Evolutionary conservation across 1,139 yeast genomes (phyloP), one percentile per base, ranked within the genome.

Genomic region (Yamadazyma conglobata): DNA sequence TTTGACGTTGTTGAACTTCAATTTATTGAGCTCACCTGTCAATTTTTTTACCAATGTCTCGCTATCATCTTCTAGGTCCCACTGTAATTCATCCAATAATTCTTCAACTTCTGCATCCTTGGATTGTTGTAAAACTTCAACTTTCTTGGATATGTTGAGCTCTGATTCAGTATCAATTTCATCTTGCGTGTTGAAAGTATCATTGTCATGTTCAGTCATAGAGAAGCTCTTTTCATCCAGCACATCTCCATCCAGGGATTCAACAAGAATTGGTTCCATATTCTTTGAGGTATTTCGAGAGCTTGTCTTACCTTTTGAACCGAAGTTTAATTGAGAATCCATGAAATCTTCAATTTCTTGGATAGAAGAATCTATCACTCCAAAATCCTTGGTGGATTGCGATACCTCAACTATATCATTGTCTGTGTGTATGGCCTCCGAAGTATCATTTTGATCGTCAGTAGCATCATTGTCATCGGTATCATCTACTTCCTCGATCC

Each of bases 21-120:
- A 54, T 15, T 51, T 47, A 30, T 59, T 57, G 37, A 67, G 50
- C 39, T 79, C 82, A 25, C 64, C 67, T 17, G 69, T 56, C 28
- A 89, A 64, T 43, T 75, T 78, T 28, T 63, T 65, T 22, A 82
- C 67, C 19, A 88, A 53, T 0, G 69, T 59, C 14, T 64, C 70
- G 5, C 82, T 68, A 42, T 77, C 81, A 47, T 84, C 93, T 11
- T 70, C 59, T 1, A 79, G 67, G 17, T 73, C 73, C 93, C 95
- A 87, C 22, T 76, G 75, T 16, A 86, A 70, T 38, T 82, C 91
- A 19, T 81, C 85, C 39, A 87, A 67, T 11, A 86, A 57, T 37
- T 85, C 89, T 34, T 75, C 82, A n/a, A 78, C 52, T 37, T 69
- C 74, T 0, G 70, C 54, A 38, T 69, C 75, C 30, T 54, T 64